Evolutionary conservation across 2,329 filamentous ascomycete species (phyloP).

Genomic region (Fusarium brevicatenulatum): DNA sequence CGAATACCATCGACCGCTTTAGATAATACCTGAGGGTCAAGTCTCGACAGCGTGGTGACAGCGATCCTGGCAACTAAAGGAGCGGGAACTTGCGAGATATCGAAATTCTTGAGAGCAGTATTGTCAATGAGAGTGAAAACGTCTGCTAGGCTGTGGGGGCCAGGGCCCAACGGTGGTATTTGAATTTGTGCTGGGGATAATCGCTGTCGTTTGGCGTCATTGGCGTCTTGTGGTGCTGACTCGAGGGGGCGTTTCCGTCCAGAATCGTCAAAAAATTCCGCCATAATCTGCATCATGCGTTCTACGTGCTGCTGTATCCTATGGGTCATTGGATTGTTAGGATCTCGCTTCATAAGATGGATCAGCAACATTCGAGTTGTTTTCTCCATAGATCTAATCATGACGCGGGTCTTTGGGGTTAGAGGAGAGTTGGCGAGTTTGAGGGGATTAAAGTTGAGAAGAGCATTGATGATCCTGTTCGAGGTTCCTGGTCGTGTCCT

Average conservation of each 20-base stretch:
- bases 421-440: constrained; percentile 80
- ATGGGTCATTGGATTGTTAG: constrained; percentile 76
- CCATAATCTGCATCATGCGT: constrained; percentile 78
- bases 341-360: constrained; percentile 87
- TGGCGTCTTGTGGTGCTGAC: constrained; percentile 74
- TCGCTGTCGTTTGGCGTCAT: constrained; percentile 87
- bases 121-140: constrained; percentile 86
- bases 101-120: constrained; percentile 78
- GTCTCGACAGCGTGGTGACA: constrained; percentile 77
- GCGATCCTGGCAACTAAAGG: constrained; percentile 83
- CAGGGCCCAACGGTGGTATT: constrained; percentile 77
- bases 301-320: constrained; percentile 91
- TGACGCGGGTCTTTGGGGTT: constrained; percentile 81
- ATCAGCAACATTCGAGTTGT: constrained; percentile 86
- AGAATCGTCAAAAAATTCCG: constrained; percentile 82
- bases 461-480: constrained; percentile 84
- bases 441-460: constrained; percentile 92
- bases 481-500: constrained; percentile 83
- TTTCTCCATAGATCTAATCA: constrained; percentile 93
- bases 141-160: constrained; percentile 81
- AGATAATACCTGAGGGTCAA: constrained; percentile 75
- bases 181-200: constrained; percentile 61
- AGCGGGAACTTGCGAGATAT: constrained; percentile 81
- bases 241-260: constrained; percentile 80
- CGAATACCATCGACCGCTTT: constrained; percentile 76